A percentile compares a stretch with the other conserved stretches of the same genome.
Evolutionary conservation across 345 rosid species (phyloP).

Genomic region (Populus deltoides): DNA sequence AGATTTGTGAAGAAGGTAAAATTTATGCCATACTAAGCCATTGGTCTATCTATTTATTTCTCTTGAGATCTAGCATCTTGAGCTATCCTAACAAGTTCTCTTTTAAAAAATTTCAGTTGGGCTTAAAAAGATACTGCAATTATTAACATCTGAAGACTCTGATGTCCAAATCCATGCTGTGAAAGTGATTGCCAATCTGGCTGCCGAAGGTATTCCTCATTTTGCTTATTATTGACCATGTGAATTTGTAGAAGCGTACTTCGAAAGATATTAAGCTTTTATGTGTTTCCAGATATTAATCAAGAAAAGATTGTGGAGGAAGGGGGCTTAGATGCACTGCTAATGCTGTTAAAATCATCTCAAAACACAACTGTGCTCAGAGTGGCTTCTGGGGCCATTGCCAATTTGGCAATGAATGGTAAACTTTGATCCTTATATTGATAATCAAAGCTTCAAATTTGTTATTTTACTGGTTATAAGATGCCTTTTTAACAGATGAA

Average conservation of each 20-base stretch:
- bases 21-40: neutral
- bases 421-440: conserved; percentile 13
- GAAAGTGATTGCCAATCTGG: conserved; percentile 93
- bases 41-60: neutral
- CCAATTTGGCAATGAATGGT: conserved; percentile 98
- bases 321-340: conserved; percentile 88
- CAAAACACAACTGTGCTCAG: conserved; percentile 72
- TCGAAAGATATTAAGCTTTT: too few species aligned
- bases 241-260: neutral
- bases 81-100: conserved; percentile 9
- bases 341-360: conserved; percentile 61
- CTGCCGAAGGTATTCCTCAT: conserved; percentile 74
- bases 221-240: neutral
- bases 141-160: conserved; percentile 70
- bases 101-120: conserved; percentile 51
- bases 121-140: conserved; percentile 72
- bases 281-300: conserved; percentile 52
- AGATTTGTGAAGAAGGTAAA: conserved; percentile 92
- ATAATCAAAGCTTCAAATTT: neutral
- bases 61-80: neutral
- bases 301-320: conserved; percentile 90
- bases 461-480: neutral
- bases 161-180: conserved; percentile 92
- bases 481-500: neutral
- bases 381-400: conserved; percentile 97